phyloP scores from a whole-genome alignment of 345 rosid species.

The Lepidium sativum region DNA sequence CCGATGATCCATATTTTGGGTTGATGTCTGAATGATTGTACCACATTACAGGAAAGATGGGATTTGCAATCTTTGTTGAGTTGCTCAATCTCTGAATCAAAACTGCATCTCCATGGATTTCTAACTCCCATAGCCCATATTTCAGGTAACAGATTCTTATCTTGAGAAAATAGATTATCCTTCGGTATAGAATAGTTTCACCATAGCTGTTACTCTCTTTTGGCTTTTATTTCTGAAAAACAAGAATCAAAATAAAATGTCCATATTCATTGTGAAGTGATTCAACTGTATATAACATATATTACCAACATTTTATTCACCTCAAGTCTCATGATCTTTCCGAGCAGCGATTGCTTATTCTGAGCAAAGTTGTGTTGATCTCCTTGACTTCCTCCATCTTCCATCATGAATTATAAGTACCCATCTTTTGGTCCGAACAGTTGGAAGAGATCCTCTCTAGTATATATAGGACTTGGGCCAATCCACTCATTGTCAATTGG shows the following conservation, averaged over 20 bases:
- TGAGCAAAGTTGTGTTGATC: slow-evolving; percentile 68
- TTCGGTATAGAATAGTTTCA: slow-evolving; percentile 48
- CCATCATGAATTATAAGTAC: slow-evolving; percentile 89
- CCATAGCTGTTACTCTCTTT: slow-evolving; percentile 31
- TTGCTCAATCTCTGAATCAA: slow-evolving; percentile 35
- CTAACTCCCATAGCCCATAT: slow-evolving; percentile 50
- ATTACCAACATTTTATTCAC: slow-evolving; percentile 48
- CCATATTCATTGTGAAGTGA: neutral
- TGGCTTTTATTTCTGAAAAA: slow-evolving; percentile 21
- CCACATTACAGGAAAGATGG: slow-evolving; percentile 41
- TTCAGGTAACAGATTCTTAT: slow-evolving; percentile 35
- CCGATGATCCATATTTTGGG: slow-evolving; percentile 32
- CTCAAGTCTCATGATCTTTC: slow-evolving; percentile 90
- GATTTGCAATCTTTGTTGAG: slow-evolving; percentile 36
- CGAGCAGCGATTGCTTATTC: slow-evolving; percentile 92
- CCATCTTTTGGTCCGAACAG: slow-evolving; percentile 91
- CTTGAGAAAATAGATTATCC: slow-evolving; percentile 41
- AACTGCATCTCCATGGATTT: slow-evolving; percentile 59
- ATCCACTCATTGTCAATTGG: too few relatives aligned
- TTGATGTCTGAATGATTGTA: slow-evolving; percentile 36
- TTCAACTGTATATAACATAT: neutral
- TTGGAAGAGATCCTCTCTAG: too few relatives aligned
- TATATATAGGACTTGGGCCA: too few relatives aligned
- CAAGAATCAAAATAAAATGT: neutral
- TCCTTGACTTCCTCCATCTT: slow-evolving; percentile 63